A percentile compares a stretch with the other conserved stretches of the same genome.
These are phyloP conservation scores for Kwoniella heveanensis DNA, from an alignment of 768 basidiomycete species.

Conservation along the genomic window DNA sequence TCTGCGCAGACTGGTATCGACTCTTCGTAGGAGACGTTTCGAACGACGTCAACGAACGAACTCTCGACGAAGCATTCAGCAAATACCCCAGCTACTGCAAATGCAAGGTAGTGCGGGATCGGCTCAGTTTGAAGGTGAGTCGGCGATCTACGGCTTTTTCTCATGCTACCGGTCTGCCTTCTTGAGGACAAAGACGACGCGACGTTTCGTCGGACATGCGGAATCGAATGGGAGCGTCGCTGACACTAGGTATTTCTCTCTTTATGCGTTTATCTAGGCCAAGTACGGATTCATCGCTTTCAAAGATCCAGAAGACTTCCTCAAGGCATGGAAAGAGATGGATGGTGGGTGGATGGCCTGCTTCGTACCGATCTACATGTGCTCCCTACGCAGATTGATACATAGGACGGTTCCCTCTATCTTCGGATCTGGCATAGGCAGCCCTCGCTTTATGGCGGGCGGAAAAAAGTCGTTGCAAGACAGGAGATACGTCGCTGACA, in stretches of 20 bases:
- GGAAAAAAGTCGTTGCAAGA: too few species aligned
- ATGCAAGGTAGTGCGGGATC: slow-evolving; percentile 90
- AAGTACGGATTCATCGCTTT: slow-evolving; percentile 98
- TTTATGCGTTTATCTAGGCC: slow-evolving; percentile 65
- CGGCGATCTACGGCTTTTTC: too few species aligned
- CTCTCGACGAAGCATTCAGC: slow-evolving; percentile 87
- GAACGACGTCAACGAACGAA: slow-evolving; percentile 96
- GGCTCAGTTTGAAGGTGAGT: slow-evolving; percentile 84
- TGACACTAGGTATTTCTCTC: background rate
- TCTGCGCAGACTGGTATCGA: slow-evolving; percentile 81
- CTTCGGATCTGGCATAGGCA: too few species aligned
- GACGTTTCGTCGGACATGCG: too few species aligned
- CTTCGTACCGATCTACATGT: too few species aligned
- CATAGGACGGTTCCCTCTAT: too few species aligned
- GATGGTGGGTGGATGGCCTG: slow-evolving; percentile 85
- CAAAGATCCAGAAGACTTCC: slow-evolving; percentile 95
- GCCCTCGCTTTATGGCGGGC: too few species aligned
- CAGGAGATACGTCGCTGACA: too few species aligned
- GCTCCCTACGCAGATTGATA: too few species aligned
- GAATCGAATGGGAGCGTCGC: background rate
- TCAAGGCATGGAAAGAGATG: slow-evolving; percentile 99
- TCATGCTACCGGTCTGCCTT: too few species aligned
- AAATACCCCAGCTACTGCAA: slow-evolving; percentile 92
- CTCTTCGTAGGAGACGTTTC: slow-evolving; percentile 97
- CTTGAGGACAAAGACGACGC: too few species aligned